Conservation (phyloP, 2,329 filamentous ascomycete species). For the Clarireedia homoeocarpa region DNA sequence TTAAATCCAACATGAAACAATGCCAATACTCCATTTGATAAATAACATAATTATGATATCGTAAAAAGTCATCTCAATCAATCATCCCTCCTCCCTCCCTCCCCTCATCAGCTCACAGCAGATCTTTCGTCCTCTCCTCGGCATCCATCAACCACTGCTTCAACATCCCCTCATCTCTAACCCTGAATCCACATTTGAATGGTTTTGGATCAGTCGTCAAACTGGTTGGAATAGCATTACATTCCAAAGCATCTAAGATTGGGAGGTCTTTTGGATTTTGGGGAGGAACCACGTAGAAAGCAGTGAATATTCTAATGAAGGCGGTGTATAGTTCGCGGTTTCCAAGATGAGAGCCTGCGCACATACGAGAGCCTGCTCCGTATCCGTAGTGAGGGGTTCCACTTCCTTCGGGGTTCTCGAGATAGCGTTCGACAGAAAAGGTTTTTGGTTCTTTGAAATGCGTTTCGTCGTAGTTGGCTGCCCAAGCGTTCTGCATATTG, state of each 20-base stretch:
- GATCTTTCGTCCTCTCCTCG: constrained; percentile 22
- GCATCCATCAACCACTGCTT: constrained; percentile 44
- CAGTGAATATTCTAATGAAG: constrained; percentile 49
- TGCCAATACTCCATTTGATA: too few species aligned
- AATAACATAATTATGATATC: too few species aligned
- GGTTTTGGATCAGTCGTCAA: constrained; percentile 55
- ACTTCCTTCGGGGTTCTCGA: constrained; percentile 41
- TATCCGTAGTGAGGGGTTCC: constrained; percentile 56
- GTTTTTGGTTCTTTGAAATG: constrained; percentile 57
- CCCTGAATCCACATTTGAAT: constrained; percentile 50
- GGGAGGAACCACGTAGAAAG: constrained; percentile 46
- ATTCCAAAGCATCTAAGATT: constrained; percentile 48
- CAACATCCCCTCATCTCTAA: constrained; percentile 38
- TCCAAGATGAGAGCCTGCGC: constrained; percentile 53
- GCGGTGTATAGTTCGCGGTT: constrained; percentile 56
- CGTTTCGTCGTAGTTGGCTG: constrained; percentile 61
- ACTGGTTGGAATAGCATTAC: constrained; percentile 47
- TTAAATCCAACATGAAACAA: too few species aligned
- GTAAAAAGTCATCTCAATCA: too few species aligned
- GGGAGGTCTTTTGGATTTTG: constrained; percentile 40
- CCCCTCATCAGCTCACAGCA: not conserved
- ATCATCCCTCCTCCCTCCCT: not conserved
- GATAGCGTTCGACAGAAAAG: constrained; percentile 66
- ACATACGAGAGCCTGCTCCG: constrained; percentile 56
- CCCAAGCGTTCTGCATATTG: constrained; percentile 55